Evolutionary conservation across 1,284 basidiomycete species (phyloP).

Genomic region (Pseudozyma tsukubaensis): DNA sequence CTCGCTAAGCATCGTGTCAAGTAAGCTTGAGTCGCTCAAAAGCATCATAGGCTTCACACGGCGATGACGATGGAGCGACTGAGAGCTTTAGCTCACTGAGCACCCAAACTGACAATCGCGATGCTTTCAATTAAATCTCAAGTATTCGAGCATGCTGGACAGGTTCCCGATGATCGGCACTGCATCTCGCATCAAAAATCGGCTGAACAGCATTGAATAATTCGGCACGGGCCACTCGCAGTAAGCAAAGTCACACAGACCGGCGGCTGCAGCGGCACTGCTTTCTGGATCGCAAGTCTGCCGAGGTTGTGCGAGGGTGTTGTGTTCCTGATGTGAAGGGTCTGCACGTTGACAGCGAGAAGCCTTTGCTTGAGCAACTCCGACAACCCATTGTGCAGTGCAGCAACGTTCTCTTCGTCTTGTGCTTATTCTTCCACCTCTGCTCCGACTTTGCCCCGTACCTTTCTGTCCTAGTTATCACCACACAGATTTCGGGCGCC

Average conservation of each 20-base stretch:
- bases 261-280: not conserved
- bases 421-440: not conserved
- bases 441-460: not conserved
- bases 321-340: not conserved
- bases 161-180: not conserved
- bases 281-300: not conserved
- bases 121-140: too few relatives aligned
- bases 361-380: too few relatives aligned
- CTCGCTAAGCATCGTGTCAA: not conserved
- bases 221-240: constrained; percentile 1
- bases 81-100: too few relatives aligned
- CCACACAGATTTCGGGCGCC: not conserved
- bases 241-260: not conserved
- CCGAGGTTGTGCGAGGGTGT: not conserved
- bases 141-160: not conserved
- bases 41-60: not conserved
- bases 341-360: not conserved
- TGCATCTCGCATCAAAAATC: not conserved
- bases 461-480: not conserved
- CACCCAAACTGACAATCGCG: too few relatives aligned
- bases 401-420: not conserved
- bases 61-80: too few relatives aligned
- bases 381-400: too few relatives aligned
- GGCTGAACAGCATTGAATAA: not conserved
- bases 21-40: too few relatives aligned